Evolutionary conservation across 2,329 filamentous ascomycete species (phyloP), one percentile per base, ranked within the genome.

Genomic region (Lasiodiplodia citricola): DNA sequence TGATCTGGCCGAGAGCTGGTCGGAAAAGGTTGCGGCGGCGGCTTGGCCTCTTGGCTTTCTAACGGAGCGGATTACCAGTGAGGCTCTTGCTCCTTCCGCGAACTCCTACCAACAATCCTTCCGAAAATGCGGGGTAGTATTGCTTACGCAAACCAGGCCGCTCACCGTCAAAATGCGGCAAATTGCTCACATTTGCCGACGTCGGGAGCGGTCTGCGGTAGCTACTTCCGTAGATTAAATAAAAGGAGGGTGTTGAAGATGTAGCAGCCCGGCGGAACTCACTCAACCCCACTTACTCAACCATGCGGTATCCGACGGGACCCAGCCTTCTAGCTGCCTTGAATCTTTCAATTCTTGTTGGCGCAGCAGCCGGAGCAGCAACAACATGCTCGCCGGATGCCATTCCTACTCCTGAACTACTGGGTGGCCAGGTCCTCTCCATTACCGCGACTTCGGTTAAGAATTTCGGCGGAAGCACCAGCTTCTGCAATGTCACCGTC

Each of bases 401-500:
- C 28, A 64, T 64, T n/a, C 28, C 60, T 50, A 52, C 60, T 38
- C 60, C 60, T 52, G 60, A 38, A 1, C 14, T 64, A 21, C 37
- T 64, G 44, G 60, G 60, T 13, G 60, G 60, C 28, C 44, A 54
- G 11, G 28, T 64, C 16, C 47, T 64, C 28, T 64, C 60, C 28
- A 31, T 64, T 16, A 37, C 47, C 7, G 60, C 60, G 7, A 72
- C 62, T 3, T 21, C 60, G 14, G 44, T 52, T 18, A 16, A n/a
- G 2, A 23, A 64, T 25, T 52, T 25, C 21, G n/a, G n/a, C 21
- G 60, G n/a, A 6, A 64, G 23, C 25, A 10, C 37, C 44, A 52
- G 60, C 37, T 78, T 77, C 64, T 81, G 80, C 74, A 78, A 80
- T 37, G 67, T 81, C 58, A 81, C 75, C 4, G 69, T 81, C 50